Evolutionary conservation across 805 yeast species (phyloP).

Genomic region (Yamadazyma olivae): DNA sequence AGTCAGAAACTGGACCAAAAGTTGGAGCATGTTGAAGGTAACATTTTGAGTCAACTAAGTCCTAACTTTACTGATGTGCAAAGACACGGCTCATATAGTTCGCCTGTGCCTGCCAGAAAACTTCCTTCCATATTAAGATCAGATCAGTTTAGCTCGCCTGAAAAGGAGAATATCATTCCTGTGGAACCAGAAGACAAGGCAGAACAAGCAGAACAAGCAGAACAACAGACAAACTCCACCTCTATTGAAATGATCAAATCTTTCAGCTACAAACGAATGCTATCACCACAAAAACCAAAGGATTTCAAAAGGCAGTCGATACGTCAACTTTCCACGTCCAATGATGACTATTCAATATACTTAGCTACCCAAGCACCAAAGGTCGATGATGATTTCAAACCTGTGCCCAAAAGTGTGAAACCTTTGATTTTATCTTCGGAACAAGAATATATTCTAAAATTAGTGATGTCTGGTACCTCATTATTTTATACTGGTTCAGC

Average conservation of each 20-base stretch:
- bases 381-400: slow-evolving; percentile 1
- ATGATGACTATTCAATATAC: slow-evolving; percentile 4
- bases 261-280: no score
- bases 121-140: not conserved
- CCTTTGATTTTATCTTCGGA: slow-evolving; percentile 46
- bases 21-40: no score
- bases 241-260: no score
- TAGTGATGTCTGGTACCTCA: slow-evolving; percentile 63
- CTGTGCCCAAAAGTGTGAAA: slow-evolving; percentile 24
- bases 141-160: slow-evolving; percentile 1
- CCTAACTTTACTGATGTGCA: no score
- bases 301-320: no score
- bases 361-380: slow-evolving; percentile 10
- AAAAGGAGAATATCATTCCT: not conserved
- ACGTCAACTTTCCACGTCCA: slow-evolving; percentile 4
- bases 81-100: no score
- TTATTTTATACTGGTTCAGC: slow-evolving; percentile 96
- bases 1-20: no score
- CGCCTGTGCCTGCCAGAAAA: no score
- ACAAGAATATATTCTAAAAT: slow-evolving; percentile 61
- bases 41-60: not conserved
- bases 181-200: not conserved
- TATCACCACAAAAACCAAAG: no score
- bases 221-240: no score
- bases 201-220: no score